Base-by-base conservation (phyloP, 1,139 yeast species). In the Torulaspora globosa region DNA sequence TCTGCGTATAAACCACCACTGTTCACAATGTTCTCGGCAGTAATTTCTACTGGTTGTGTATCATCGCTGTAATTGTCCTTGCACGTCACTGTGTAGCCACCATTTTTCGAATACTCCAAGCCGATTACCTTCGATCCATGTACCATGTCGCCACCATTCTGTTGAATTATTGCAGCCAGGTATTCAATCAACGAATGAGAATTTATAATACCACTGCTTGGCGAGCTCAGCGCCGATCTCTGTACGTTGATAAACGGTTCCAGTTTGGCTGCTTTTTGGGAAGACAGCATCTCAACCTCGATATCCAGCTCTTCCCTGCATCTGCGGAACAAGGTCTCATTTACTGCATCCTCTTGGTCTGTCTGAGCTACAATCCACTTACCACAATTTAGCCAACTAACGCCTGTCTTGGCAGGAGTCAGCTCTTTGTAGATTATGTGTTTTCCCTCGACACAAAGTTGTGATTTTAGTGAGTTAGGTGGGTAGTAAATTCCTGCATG, bases 401-500 rank as follows among this genome's bases (percentile, higher is more conserved):
- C 84, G 1, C 79, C 79, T 30, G 75, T 73, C 24, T 66, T 64
- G 7, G 72, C 70, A 0, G 71, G 74, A 15, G 45, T 50, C 38
- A 55, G 23, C 14, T 74, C 74, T 21, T 70, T 65, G 60, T 88
- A 89, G 14, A 89, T 72, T 63, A 80, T 67, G 18, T 78, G 63
- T 57, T 86, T 88, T 0, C 97, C 97, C 33, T 74, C 73, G 28
- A 89, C 72, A 56, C 96, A 89, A 35, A 89, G 67, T 55, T 72
- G 68, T 0, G 87, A 79, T 60, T 87, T 83, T 47, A 89, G 69
- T 3, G 84, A 75, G 47, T 78, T 77, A 10, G 70, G 68, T 0
- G 96, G 95, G 58, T 85, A 84, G 62, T 89, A 89, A 7, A 89
- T 59, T 0, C 96, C 97, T 0, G 96, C 96, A 66, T 89, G 97